phyloP scores from a whole-genome alignment of 169 alveolate genomes.

The Eimeria acervulina region DNA sequence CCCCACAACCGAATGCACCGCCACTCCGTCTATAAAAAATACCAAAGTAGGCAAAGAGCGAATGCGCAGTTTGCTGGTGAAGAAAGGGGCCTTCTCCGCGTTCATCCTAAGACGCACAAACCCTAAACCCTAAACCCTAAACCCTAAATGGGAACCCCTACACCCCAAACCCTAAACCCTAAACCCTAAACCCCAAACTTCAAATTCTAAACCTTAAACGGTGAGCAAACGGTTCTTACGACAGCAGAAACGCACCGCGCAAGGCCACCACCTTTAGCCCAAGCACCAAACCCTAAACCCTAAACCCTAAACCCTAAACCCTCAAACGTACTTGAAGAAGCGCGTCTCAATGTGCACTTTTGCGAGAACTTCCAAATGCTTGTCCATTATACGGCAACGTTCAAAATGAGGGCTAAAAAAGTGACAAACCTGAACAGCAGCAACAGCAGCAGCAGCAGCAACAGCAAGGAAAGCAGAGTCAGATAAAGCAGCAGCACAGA shows the following conservation, averaged over 20 bases:
- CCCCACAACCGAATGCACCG: slow-evolving; percentile 92
- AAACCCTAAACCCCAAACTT: slow-evolving; percentile 1
- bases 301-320: slow-evolving; percentile 25
- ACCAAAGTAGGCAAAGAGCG: slow-evolving; percentile 92
- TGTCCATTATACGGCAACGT: slow-evolving; percentile 93
- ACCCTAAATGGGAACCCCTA: background rate
- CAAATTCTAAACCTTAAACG: background rate
- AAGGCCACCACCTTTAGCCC: background rate
- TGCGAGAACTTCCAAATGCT: slow-evolving; percentile 91
- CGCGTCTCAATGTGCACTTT: slow-evolving; percentile 90
- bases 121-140: background rate
- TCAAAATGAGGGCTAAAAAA: slow-evolving; percentile 93
- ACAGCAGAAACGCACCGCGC: too few relatives aligned
- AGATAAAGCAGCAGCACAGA: background rate
- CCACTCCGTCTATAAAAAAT: slow-evolving; percentile 91
- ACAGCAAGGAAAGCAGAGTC: background rate
- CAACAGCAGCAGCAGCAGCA: slow-evolving; percentile 9
- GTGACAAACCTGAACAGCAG: slow-evolving; percentile 87
- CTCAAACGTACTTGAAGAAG: slow-evolving; percentile 85
- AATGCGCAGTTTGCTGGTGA: slow-evolving; percentile 89
- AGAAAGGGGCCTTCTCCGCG: slow-evolving; percentile 94
- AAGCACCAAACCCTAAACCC: background rate
- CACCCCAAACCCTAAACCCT: slow-evolving; percentile 17
- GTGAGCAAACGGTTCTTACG: too few relatives aligned
- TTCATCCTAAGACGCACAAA: slow-evolving; percentile 82